These are phyloP conservation scores for Parsonsia alboflavescens DNA, from an alignment of 257 asterid species.

Conservation along the genomic window DNA sequence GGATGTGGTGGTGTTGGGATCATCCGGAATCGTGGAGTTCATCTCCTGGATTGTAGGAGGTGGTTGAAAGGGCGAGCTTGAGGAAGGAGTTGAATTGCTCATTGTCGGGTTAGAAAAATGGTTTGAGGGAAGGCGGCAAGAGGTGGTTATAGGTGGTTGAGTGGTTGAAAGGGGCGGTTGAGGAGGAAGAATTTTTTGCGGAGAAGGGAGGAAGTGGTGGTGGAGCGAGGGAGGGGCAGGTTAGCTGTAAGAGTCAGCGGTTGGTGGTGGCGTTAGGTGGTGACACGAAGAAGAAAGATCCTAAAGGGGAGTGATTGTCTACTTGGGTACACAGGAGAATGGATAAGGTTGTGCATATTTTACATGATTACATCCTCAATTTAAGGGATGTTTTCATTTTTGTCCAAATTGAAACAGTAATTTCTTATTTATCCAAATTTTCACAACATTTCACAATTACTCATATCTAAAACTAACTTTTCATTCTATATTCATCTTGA, in stretches of 20 bases:
- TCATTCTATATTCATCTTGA: no score
- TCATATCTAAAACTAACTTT: no score
- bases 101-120: slow-evolving; percentile 15
- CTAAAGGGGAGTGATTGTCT: slow-evolving; percentile 4
- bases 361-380: no score
- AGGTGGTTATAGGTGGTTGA: slow-evolving; percentile 22
- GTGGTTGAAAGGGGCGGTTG: not conserved
- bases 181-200: slow-evolving; percentile 2
- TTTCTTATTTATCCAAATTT: no score
- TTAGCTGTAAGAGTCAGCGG: slow-evolving; percentile 33
- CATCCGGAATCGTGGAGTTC: slow-evolving; percentile 22
- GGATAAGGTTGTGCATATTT: not conserved
- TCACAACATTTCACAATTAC: no score
- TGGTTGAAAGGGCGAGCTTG: slow-evolving; percentile 7
- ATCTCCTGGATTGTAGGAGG: slow-evolving; percentile 11
- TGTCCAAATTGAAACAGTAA: no score
- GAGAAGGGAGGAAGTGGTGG: slow-evolving; percentile 16
- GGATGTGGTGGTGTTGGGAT: slow-evolving; percentile 29
- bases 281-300: slow-evolving; percentile 28
- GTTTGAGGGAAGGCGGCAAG: not conserved
- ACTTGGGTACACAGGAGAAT: not conserved
- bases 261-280: slow-evolving; percentile 48
- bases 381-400: no score
- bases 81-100: slow-evolving; percentile 20
- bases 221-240: slow-evolving; percentile 14